Evolutionary conservation across 495 filamentous ascomycete genomes (phyloP), one percentile per base, ranked within the genome.

Genomic region (Podospora pseudoanserina): DNA sequence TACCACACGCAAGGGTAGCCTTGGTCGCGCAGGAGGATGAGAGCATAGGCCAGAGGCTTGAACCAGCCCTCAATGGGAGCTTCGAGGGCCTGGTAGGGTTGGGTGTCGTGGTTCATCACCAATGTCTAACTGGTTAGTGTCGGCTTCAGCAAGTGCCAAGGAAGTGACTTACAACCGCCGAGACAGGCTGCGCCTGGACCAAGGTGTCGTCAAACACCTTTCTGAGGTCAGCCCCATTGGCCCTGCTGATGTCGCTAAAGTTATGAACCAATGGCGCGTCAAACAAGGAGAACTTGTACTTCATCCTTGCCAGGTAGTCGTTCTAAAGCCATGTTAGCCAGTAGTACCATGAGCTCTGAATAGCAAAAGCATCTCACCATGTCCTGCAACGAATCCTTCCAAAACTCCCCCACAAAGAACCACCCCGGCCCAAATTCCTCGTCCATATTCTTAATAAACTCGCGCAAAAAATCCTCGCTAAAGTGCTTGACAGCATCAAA

Each of bases 401-500:
- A 92, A 71, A 87, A 91, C 71, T 92, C 90, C 49, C 88, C 89
- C 4, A 92, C 88, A 39, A 90, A 81, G 69, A 91, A 90, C 75
- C 85, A 87, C 9, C 86, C 82, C 4, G 79, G 70, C 13, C 85
- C 86, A 60, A 81, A 76, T 0, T 74, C 76, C 30, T 82, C 73
- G 34, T 87, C 82, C 54, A 92, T 70, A 62, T 83, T 75, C 2
- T 77, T 73, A 30, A 91, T 82, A 68, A 91, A 90, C 3, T 85
- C 79, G 32, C 80, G 80, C 19, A 90, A 84, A 72, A 92, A 92
- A 0, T 80, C 80, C 63, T 86, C 82, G 15, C 86, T 88, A 74
- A 88, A 90, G 77, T 93, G 91, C 73, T 91, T 89, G 20, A 87
- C 85, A 16, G 90, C 90, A 75, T 93, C 90, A n/a, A 93, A 82